phyloP scores from a whole-genome alignment of 2,329 filamentous ascomycete genomes.

The Aspergillus vadensis region DNA sequence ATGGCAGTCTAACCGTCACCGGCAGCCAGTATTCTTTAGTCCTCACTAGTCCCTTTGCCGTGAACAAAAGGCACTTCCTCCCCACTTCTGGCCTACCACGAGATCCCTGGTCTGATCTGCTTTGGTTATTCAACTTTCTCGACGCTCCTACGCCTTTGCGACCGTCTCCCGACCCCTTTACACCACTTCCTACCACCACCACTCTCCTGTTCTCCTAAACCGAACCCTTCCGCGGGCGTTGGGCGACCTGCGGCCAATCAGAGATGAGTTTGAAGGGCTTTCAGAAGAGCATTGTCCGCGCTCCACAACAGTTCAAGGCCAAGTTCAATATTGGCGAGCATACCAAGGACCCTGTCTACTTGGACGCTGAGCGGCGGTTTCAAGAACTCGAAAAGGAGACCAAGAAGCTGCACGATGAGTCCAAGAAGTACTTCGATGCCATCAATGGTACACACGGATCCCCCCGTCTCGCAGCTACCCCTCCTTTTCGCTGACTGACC shows the following conservation, averaged over 20 bases:
- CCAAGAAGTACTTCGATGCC: slow-evolving; percentile 93
- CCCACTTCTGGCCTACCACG: slow-evolving; percentile 15
- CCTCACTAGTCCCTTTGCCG: slow-evolving; percentile 6
- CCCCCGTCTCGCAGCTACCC: background rate
- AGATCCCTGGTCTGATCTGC: slow-evolving; percentile 7
- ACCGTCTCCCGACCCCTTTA: background rate
- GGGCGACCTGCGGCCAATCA: slow-evolving; percentile 10
- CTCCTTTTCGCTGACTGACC: slow-evolving; percentile 6
- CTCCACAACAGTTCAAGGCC: slow-evolving; percentile 87
- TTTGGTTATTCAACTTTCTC: background rate
- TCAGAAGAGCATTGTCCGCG: slow-evolving; percentile 83
- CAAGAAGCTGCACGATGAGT: slow-evolving; percentile 95
- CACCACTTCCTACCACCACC: background rate
- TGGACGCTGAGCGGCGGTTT: slow-evolving; percentile 91
- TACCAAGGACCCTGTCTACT: slow-evolving; percentile 92
- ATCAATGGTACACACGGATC: slow-evolving; percentile 69
- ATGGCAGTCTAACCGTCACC: slow-evolving; percentile 27
- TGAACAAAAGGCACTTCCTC: slow-evolving; percentile 15
- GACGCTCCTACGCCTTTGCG: background rate
- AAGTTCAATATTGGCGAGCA: slow-evolving; percentile 95
- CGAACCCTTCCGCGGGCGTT: slow-evolving; percentile 9
- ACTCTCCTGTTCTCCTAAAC: background rate
- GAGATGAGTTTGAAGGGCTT: slow-evolving; percentile 97
- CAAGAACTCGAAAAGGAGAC: slow-evolving; percentile 93
- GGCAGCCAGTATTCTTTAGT: slow-evolving; percentile 10